Evolutionary conservation across 495 filamentous ascomycete species (phyloP), one percentile per base, ranked within the genome.

Genomic region (Aspergillus cavernicola): DNA sequence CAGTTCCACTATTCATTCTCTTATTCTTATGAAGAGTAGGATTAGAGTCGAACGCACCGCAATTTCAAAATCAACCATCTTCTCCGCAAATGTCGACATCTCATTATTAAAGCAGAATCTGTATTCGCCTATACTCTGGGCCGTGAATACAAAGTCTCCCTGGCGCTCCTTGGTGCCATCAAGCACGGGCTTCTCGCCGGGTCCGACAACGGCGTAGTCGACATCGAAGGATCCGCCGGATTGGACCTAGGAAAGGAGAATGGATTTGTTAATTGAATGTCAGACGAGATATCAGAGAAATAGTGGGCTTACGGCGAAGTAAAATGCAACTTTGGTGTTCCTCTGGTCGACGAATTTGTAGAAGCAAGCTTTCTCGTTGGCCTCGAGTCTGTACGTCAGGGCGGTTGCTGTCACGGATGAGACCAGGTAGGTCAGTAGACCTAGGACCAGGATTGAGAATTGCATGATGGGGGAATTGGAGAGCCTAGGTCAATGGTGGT

Each of bases 11-110:
- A 29, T 9, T 29, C 26, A 29, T 29, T 9, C 26, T n/a, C n/a
- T n/a, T n/a, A 29, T 29, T 9, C 26, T 4, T 5, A 29, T 5
- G 26, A 9, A 5, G 22, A 16, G 16, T n/a, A 12, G 35, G 20
- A 12, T 19, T 5, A 35, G 31, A 19, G 11, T 12, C 28, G 22
- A 41, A 47, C 87, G 55, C 75, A 97, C 93, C 59, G 93, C 81
- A 67, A 99, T 96, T 74, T 99, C 95, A 65, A 99, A 97, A 67
- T 99, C 93, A 47, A 99, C 92, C 72, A 92, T 85, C 73, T 99
- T 99, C 75, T 99, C 95, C 19, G 92, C 85, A 62, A 93, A 96
- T 2, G 92, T 97, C 60, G 88, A 93, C 88, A 97, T 96, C 62
- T 95, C 89, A 63, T 97, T 99, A 73, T 93, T 86, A 76, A 99